Evolutionary conservation across 345 rosid species (phyloP).

Genomic region (Sisymbrium altissimum): DNA sequence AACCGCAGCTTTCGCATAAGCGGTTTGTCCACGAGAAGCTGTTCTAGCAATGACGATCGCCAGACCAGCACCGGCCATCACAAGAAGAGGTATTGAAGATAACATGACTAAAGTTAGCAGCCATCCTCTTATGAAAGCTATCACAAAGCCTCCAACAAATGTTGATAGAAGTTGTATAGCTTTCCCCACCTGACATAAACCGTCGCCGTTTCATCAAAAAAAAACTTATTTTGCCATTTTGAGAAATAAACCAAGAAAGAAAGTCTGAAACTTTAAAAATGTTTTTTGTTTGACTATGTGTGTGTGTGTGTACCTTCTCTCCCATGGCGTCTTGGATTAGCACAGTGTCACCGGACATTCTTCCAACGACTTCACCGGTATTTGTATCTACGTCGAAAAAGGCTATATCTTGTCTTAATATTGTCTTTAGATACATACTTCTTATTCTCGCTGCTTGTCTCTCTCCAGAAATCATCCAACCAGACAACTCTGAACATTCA

Average conservation of each 20-base stretch:
- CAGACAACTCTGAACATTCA: conserved; percentile 58
- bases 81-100: conserved; percentile 64
- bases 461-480: conserved; percentile 93
- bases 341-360: conserved; percentile 97
- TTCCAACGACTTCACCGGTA: conserved; percentile 87
- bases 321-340: conserved; percentile 97
- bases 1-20: conserved; percentile 70
- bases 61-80: conserved; percentile 53
- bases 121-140: conserved; percentile 84
- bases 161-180: conserved; percentile 67
- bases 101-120: conserved; percentile 77
- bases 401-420: conserved; percentile 74
- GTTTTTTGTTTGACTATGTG: not conserved
- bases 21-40: conserved; percentile 63
- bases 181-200: conserved; percentile 72
- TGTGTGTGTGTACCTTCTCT: conserved; percentile 70
- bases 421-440: conserved; percentile 62
- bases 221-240: not conserved
- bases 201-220: not conserved
- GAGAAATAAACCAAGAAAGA: not conserved
- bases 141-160: conserved; percentile 69
- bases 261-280: not conserved
- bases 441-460: conserved; percentile 79
- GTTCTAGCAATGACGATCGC: conserved; percentile 52
- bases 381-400: conserved; percentile 82